Conservation (phyloP, 768 basidiomycete genomes). For the Boletellus ananas region DNA sequence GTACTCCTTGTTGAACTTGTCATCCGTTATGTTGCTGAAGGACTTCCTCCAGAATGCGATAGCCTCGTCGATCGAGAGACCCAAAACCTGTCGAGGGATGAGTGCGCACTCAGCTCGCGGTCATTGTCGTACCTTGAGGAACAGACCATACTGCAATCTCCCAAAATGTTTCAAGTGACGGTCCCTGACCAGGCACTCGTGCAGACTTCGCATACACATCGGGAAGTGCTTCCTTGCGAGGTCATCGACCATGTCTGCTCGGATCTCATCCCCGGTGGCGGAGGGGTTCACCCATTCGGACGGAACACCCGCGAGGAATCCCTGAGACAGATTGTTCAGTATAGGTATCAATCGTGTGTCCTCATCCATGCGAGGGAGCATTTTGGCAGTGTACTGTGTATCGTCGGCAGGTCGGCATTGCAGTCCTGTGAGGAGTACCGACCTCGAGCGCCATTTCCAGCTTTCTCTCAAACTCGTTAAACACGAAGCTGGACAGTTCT, state of each 20-base stretch:
- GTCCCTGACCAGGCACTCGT: constrained; percentile 71
- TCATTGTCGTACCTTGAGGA: constrained; percentile 71
- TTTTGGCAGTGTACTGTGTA: constrained; percentile 73
- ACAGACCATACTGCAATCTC: constrained; percentile 86
- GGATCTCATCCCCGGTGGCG: constrained; percentile 62
- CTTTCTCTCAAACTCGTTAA: constrained; percentile 76
- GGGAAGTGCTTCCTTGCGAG: constrained; percentile 89
- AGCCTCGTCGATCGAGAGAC: constrained; percentile 92
- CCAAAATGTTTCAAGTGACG: constrained; percentile 92
- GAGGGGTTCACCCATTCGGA: constrained; percentile 70
- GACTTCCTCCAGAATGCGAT: constrained; percentile 89
- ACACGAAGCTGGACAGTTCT: constrained; percentile 81
- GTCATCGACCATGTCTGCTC: constrained; percentile 92
- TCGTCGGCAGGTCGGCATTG: constrained; percentile 8
- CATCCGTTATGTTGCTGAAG: constrained; percentile 75
- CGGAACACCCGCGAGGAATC: constrained; percentile 87
- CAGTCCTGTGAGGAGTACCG: constrained; percentile 11
- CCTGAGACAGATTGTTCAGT: constrained; percentile 86
- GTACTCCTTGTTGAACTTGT: constrained; percentile 97
- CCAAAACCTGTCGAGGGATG: constrained; percentile 62
- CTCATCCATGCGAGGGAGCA: constrained; percentile 88
- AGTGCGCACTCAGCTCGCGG: neutral
- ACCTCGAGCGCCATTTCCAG: constrained; percentile 79
- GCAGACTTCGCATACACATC: constrained; percentile 89
- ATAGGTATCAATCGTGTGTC: constrained; percentile 89